Conservation (phyloP, 1,284 basidiomycete species). For the Erythrobasidium hasegawianum region DNA sequence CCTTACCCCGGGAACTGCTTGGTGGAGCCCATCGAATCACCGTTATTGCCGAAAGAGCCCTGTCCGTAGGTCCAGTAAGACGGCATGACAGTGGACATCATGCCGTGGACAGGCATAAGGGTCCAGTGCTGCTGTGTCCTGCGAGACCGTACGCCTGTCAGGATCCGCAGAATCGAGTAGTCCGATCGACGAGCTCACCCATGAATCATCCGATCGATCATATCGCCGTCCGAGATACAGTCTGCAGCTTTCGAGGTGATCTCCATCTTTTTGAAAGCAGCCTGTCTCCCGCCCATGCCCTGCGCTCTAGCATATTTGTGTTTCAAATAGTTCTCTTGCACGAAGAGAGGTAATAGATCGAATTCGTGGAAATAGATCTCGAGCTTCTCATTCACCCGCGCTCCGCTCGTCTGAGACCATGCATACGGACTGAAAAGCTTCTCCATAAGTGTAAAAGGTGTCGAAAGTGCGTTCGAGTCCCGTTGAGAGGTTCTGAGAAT, state of each 20-base stretch:
- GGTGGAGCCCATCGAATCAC: slow-evolving; percentile 53
- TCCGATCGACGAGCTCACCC: slow-evolving; percentile 57
- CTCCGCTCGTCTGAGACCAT: slow-evolving; percentile 74
- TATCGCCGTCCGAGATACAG: slow-evolving; percentile 88
- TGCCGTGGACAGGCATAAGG: slow-evolving; percentile 87
- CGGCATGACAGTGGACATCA: slow-evolving; percentile 81
- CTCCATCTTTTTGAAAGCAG: slow-evolving; percentile 66
- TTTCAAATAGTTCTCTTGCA: slow-evolving; percentile 93
- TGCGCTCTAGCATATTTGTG: slow-evolving; percentile 64
- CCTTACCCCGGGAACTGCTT: slow-evolving; percentile 3
- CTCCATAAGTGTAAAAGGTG: slow-evolving; percentile 79
- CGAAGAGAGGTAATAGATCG: slow-evolving; percentile 87
- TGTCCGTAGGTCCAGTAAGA: slow-evolving; percentile 74
- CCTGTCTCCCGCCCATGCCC: slow-evolving; percentile 53
- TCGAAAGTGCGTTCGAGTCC: slow-evolving; percentile 86
- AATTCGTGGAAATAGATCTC: slow-evolving; percentile 97
- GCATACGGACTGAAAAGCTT: slow-evolving; percentile 85
- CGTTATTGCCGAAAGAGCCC: slow-evolving; percentile 62
- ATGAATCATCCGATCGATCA: slow-evolving; percentile 92
- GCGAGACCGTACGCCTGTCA: not conserved
- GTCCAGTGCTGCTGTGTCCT: slow-evolving; percentile 94
- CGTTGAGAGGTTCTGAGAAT: slow-evolving; percentile 74
- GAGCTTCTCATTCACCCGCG: slow-evolving; percentile 85
- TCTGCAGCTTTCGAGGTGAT: slow-evolving; percentile 69
- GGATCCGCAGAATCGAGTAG: slow-evolving; percentile 4